Percentiles rank a stretch among this genome's conserved stretches.
These are phyloP conservation scores for Colletotrichum somersetense DNA, from an alignment of 2,329 filamentous ascomycete genomes.

Conservation along the genomic window DNA sequence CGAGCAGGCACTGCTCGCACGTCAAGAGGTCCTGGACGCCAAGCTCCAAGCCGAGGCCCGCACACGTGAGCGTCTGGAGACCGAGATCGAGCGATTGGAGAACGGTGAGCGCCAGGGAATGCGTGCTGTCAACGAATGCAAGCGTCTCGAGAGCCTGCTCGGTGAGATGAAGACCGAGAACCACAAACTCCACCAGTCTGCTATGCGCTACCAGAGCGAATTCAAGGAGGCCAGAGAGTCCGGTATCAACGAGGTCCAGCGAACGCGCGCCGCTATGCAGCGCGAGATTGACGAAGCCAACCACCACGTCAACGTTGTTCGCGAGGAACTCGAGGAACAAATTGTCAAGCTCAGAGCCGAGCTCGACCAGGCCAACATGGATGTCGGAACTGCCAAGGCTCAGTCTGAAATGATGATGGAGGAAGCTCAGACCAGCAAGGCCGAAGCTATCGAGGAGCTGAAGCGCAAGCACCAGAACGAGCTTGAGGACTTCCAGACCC, in stretches of 20 bases:
- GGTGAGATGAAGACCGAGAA: conserved; percentile 74
- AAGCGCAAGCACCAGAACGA: conserved; percentile 73
- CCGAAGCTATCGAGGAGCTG: conserved; percentile 64
- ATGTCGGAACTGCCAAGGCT: conserved; percentile 83
- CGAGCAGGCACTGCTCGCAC: conserved; percentile 82
- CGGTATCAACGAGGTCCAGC: conserved; percentile 83
- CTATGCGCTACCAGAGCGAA: conserved; percentile 81
- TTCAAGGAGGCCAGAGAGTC: conserved; percentile 86
- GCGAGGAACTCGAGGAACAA: conserved; percentile 85
- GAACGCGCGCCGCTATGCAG: conserved; percentile 82
- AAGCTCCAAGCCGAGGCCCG: conserved; percentile 81
- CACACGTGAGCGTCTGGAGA: conserved; percentile 75
- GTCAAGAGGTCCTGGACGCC: conserved; percentile 83
- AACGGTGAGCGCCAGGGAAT: conserved; percentile 74
- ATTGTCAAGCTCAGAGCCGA: conserved; percentile 78
- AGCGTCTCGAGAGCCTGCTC: conserved; percentile 68
- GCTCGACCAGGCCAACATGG: conserved; percentile 81
- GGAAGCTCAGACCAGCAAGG: conserved; percentile 79
- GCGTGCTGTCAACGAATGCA: conserved; percentile 72
- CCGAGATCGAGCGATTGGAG: conserved; percentile 75
- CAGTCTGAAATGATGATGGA: conserved; percentile 88
- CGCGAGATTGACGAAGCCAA: conserved; percentile 86
- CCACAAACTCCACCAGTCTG: conserved; percentile 77
- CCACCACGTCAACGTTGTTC: conserved; percentile 85
- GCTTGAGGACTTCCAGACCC: conserved; percentile 79